Evolutionary conservation across 2,329 filamentous ascomycete genomes (phyloP).

Genomic region (Xylariaceae sp.): DNA sequence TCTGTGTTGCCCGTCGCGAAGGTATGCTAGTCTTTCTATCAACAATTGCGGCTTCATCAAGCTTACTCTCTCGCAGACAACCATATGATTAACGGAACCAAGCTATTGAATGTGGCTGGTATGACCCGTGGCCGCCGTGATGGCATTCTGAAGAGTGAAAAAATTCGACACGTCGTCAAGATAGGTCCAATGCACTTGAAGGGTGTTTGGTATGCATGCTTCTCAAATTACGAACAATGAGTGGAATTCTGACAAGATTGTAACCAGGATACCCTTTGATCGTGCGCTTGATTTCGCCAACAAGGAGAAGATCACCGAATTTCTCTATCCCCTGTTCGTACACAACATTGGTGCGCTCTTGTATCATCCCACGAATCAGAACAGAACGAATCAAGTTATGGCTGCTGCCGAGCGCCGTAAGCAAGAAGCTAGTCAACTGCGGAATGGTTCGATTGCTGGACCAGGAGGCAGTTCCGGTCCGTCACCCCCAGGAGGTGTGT

Average conservation of each 20-base stretch:
- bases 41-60: constrained; percentile 1
- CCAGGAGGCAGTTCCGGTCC: constrained; percentile 47
- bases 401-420: constrained; percentile 76
- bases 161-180: constrained; percentile 93
- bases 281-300: constrained; percentile 97
- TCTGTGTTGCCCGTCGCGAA: constrained; percentile 91
- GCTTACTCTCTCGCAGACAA: constrained; percentile 54
- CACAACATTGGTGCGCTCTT: constrained; percentile 92
- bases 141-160: constrained; percentile 96
- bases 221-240: not conserved
- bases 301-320: constrained; percentile 97
- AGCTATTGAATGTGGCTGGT: constrained; percentile 90
- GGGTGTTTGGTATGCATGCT: constrained; percentile 68
- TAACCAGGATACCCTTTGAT: constrained; percentile 86
- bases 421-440: constrained; percentile 61
- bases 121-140: constrained; percentile 96
- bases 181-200: constrained; percentile 99
- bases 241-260: constrained; percentile 7
- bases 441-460: constrained; percentile 50
- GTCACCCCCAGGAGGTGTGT: constrained; percentile 42
- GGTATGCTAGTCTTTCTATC: constrained; percentile 45
- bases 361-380: constrained; percentile 89
- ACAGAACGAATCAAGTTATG: constrained; percentile 77
- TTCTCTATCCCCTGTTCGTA: constrained; percentile 91
- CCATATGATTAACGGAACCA: constrained; percentile 99